A percentile compares a stretch with the other conserved stretches of the same genome.
Conservation (phyloP, 2,329 filamentous ascomycete species). For the Juglanconis oblonga region DNA sequence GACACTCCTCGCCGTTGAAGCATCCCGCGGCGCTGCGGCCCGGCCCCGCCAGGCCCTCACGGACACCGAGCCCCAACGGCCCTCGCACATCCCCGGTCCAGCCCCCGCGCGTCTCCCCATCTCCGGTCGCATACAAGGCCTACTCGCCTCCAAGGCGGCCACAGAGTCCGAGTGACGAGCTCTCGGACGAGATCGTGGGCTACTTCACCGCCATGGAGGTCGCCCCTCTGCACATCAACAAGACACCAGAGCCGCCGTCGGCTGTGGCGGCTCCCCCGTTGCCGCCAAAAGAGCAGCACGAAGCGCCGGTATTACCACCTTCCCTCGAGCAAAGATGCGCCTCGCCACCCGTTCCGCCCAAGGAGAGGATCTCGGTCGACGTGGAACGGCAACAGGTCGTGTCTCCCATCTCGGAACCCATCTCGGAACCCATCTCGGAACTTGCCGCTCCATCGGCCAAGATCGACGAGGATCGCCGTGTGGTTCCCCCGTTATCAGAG, state of each 20-base stretch:
- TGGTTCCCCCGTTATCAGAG: neutral
- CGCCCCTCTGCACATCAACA: conserved; percentile 9
- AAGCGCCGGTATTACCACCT: neutral
- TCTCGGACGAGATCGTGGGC: conserved; percentile 12
- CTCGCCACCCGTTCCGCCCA: conserved; percentile 15
- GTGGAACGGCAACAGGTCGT: neutral
- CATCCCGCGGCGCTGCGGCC: conserved; percentile 14
- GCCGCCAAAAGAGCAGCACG: neutral
- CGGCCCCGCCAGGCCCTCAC: conserved; percentile 12
- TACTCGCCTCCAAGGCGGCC: conserved; percentile 9
- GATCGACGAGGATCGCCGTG: neutral
- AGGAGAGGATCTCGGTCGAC: conserved; percentile 9
- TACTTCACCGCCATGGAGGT: conserved; percentile 15
- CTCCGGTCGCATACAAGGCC: conserved; percentile 13
- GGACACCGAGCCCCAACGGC: neutral
- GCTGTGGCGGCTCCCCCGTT: neutral
- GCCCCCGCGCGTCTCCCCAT: neutral
- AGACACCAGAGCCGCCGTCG: neutral
- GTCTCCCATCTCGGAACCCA: neutral
- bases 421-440: neutral
- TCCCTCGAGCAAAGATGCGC: conserved; percentile 4
- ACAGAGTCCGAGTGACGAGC: conserved; percentile 10
- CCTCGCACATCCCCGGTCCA: neutral
- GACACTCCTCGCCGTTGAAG: conserved; percentile 13
- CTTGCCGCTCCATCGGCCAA: neutral